These are phyloP conservation scores for Yamadazyma blattariae DNA, from an alignment of 1,139 yeast species.

Conservation along the genomic window DNA sequence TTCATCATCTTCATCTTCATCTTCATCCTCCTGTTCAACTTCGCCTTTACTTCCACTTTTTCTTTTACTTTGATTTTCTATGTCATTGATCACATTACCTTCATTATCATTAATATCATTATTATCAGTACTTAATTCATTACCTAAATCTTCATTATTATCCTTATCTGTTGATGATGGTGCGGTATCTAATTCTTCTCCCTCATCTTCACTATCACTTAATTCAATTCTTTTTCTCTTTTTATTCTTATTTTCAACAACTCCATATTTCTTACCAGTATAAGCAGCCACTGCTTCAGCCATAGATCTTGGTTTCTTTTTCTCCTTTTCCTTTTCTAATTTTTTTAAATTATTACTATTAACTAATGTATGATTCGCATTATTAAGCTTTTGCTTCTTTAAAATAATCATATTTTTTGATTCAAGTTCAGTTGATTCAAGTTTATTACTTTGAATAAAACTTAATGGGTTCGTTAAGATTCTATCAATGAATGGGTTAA, in stretches of 20 bases:
- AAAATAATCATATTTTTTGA: conserved; percentile 43
- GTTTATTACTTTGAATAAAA: conserved; percentile 45
- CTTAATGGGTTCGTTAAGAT: conserved; percentile 57
- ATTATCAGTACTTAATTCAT: conserved; percentile 6
- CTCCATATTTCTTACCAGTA: conserved; percentile 49
- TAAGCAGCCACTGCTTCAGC: conserved; percentile 63
- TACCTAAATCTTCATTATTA: background rate
- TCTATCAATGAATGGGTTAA: conserved; percentile 51
- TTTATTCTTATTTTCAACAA: conserved; percentile 30
- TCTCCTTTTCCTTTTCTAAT: conserved; percentile 8
- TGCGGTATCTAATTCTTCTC: conserved; percentile 13
- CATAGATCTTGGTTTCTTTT: conserved; percentile 46
- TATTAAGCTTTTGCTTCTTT: conserved; percentile 9
- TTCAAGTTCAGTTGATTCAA: conserved; percentile 17
- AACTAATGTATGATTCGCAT: too few species aligned
- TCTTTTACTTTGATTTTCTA: conserved; percentile 15
- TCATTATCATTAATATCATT: conserved; percentile 8
- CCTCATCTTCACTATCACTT: conserved; percentile 25
- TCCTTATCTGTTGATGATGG: background rate
- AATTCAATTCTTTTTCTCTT: conserved; percentile 21
- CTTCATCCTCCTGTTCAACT: conserved; percentile 12
- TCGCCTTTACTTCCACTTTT: conserved; percentile 17
- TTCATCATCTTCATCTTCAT: conserved; percentile 14
- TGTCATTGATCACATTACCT: too few species aligned
- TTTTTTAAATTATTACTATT: conserved; percentile 3